phyloP scores from a whole-genome alignment of 1,284 basidiomycete species.

The Neonothopanus nambi region DNA sequence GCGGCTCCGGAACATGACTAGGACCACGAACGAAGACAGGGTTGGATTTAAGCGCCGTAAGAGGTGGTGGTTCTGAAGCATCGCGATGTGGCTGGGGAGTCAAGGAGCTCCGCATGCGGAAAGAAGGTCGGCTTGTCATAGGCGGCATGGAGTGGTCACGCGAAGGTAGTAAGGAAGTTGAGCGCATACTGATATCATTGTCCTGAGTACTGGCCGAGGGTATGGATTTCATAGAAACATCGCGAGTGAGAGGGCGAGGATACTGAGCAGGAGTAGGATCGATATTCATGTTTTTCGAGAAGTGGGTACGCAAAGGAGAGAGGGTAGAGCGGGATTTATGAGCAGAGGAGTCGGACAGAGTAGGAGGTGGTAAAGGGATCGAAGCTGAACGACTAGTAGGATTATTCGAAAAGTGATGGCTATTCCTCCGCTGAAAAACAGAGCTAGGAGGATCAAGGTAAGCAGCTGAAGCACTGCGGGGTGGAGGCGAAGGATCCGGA shows the following conservation, averaged over 20 bases:
- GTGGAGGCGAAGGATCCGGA: conserved; percentile 35
- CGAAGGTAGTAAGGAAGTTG: conserved; percentile 21
- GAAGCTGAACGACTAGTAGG: conserved; percentile 38
- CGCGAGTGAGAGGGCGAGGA: conserved; percentile 39
- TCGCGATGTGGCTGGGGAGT: conserved; percentile 62
- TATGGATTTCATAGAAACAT: conserved; percentile 35
- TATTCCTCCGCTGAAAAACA: conserved; percentile 36
- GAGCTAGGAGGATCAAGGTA: conserved; percentile 59
- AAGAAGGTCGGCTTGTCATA: conserved; percentile 42
- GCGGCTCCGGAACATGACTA: conserved; percentile 33
- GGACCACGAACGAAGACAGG: conserved; percentile 72
- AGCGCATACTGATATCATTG: conserved; percentile 21
- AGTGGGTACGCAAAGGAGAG: conserved; percentile 35
- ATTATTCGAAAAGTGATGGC: conserved; percentile 27
- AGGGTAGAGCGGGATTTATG: conserved; percentile 39
- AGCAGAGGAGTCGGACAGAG: conserved; percentile 23
- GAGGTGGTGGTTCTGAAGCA: conserved; percentile 66
- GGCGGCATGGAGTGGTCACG: conserved; percentile 35
- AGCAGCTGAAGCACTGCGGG: conserved; percentile 23
- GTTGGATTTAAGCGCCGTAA: conserved; percentile 57
- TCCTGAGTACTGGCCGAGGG: conserved; percentile 20
- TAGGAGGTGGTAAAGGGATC: conserved; percentile 32
- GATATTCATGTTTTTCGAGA: conserved; percentile 61
- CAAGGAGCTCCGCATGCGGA: conserved; percentile 64
- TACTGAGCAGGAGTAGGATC: conserved; percentile 46